Conservation (phyloP, 495 filamentous ascomycete genomes). For the Penicillium mononematosum region DNA sequence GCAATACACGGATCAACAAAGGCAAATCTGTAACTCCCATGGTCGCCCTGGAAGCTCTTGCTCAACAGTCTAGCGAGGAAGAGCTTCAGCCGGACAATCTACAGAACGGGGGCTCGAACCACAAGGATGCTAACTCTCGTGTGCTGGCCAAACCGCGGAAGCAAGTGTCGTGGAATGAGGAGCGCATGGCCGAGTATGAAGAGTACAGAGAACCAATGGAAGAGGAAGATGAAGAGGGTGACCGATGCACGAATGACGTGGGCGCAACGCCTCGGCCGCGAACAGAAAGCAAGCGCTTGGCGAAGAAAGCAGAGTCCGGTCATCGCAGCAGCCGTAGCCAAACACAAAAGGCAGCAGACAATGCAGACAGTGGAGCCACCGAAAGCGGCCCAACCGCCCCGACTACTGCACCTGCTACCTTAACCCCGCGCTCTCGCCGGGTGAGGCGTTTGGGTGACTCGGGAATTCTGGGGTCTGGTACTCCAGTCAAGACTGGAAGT, state of each 20-base stretch:
- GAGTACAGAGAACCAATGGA: slow-evolving; percentile 19
- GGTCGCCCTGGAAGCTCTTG: slow-evolving; percentile 44
- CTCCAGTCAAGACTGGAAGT: slow-evolving; percentile 27
- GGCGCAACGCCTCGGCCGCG: slow-evolving; percentile 12
- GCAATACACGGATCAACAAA: slow-evolving; percentile 59
- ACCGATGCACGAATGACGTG: slow-evolving; percentile 19
- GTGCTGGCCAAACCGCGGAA: slow-evolving; percentile 23
- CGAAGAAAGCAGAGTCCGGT: slow-evolving; percentile 30
- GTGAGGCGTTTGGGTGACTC: slow-evolving; percentile 38
- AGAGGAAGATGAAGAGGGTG: slow-evolving; percentile 15
- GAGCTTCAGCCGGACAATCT: slow-evolving; percentile 1
- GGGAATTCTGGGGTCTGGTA: slow-evolving; percentile 21
- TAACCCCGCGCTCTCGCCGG: slow-evolving; percentile 36
- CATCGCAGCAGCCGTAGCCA: slow-evolving; percentile 30
- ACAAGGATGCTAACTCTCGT: slow-evolving; percentile 6
- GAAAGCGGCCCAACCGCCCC: slow-evolving; percentile 18
- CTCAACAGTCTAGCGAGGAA: slow-evolving; percentile 20
- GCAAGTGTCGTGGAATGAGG: slow-evolving; percentile 46
- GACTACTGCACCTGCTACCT: slow-evolving; percentile 30
- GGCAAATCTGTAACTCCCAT: slow-evolving; percentile 51
- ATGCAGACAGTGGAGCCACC: slow-evolving; percentile 16
- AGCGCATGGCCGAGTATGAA: slow-evolving; percentile 39
- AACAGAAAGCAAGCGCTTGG: slow-evolving; percentile 16
- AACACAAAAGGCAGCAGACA: slow-evolving; percentile 16
- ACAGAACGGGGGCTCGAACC: slow-evolving; percentile 8